These are phyloP conservation scores for Crithidia sp. DNA, from an alignment of 208 protist genomes.

Conservation along the genomic window DNA sequence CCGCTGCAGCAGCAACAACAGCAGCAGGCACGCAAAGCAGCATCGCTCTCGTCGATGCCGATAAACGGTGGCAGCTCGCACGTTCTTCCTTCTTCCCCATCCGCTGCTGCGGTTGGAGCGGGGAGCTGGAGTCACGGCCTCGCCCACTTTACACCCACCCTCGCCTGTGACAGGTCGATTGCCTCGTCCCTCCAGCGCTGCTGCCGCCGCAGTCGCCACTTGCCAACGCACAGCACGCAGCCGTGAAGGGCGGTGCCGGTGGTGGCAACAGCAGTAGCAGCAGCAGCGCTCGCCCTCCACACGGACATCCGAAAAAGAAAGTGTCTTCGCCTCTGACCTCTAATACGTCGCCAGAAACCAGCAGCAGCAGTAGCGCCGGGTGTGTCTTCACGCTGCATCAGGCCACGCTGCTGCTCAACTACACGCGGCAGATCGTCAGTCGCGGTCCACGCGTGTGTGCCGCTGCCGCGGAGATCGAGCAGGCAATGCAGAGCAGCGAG, in stretches of 20 bases:
- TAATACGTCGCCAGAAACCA: neutral
- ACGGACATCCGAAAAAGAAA: neutral
- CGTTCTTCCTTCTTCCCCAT: neutral
- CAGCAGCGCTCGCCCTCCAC: neutral
- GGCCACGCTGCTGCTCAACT: constrained; percentile 27
- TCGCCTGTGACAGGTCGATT: neutral
- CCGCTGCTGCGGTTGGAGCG: neutral
- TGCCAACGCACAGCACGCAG: neutral
- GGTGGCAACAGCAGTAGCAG: too few species aligned
- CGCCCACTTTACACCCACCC: neutral
- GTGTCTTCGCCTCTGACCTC: neutral
- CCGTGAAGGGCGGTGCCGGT: neutral
- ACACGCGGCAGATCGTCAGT: constrained; percentile 20
- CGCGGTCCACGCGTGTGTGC: constrained; percentile 17
- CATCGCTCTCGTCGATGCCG: neutral
- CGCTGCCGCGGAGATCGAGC: constrained; percentile 23
- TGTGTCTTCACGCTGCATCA: constrained; percentile 35
- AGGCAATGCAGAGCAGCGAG: constrained; percentile 15
- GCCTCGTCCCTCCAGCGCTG: neutral
- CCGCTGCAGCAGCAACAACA: neutral
- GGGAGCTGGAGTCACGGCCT: neutral
- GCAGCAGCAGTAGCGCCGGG: neutral
- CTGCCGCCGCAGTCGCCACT: neutral
- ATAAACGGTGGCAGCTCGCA: too few species aligned
- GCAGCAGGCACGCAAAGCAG: too few species aligned